Conservation (phyloP, 176 grass and related monocot genomes). For the Metroxylon sagu region DNA sequence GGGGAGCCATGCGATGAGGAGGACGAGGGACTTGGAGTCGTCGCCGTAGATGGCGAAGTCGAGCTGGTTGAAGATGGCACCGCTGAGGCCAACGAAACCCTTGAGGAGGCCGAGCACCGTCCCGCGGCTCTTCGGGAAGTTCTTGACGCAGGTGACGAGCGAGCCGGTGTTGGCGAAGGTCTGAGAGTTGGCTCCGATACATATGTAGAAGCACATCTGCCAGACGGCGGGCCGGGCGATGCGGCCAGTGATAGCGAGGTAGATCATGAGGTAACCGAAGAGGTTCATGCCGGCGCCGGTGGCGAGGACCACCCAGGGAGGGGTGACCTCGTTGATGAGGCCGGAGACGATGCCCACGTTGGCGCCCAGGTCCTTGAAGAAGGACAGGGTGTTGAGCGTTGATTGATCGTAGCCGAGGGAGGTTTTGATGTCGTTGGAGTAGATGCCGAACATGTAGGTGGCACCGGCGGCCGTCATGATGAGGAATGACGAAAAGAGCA, state of each 20-base stretch:
- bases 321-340: slow-evolving; percentile 47
- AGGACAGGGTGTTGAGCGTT: slow-evolving; percentile 67
- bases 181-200: slow-evolving; percentile 57
- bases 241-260: slow-evolving; percentile 44
- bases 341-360: slow-evolving; percentile 58
- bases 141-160: slow-evolving; percentile 60
- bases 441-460: slow-evolving; percentile 73
- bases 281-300: slow-evolving; percentile 67
- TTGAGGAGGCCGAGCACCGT: slow-evolving; percentile 63
- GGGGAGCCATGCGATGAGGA: slow-evolving; percentile 74
- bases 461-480: slow-evolving; percentile 49
- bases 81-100: slow-evolving; percentile 70
- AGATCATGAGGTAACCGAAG: slow-evolving; percentile 70
- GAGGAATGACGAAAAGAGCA: slow-evolving; percentile 58
- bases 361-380: slow-evolving; percentile 83
- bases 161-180: slow-evolving; percentile 70
- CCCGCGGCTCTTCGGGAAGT: slow-evolving; percentile 61
- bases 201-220: slow-evolving; percentile 74
- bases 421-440: slow-evolving; percentile 60
- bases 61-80: slow-evolving; percentile 86
- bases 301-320: slow-evolving; percentile 45
- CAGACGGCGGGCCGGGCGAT: slow-evolving; percentile 28
- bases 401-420: slow-evolving; percentile 66
- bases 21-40: slow-evolving; percentile 42
- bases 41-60: slow-evolving; percentile 52